A percentile compares a stretch with the other conserved stretches of the same genome.
Conservation (phyloP, 1,139 yeast species). For the Geotrichum citri-aurantii region DNA sequence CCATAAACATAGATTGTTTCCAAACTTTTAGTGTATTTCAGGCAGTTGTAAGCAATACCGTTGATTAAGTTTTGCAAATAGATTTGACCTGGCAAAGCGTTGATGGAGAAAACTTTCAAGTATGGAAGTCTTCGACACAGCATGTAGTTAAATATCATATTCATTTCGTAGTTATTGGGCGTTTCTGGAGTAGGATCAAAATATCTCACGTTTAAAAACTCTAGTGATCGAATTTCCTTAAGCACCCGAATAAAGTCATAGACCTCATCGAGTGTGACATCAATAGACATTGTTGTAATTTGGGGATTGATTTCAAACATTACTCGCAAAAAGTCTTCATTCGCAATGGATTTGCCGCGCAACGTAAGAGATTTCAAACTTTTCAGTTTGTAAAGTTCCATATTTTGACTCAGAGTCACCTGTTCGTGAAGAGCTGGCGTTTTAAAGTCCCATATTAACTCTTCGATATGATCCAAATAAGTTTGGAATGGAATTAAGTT, state of each 20-base stretch:
- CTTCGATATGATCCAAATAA: neutral
- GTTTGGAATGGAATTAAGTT: neutral
- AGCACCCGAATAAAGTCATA: neutral
- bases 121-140: neutral
- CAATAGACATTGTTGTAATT: neutral
- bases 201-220: neutral
- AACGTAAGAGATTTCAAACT: neutral
- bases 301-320: neutral
- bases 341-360: neutral
- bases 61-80: neutral
- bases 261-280: neutral
- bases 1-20: neutral
- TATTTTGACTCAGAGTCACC: neutral
- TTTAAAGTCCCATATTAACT: neutral
- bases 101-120: neutral
- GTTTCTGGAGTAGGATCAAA: neutral
- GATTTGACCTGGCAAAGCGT: neutral
- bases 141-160: neutral
- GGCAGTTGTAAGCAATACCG: neutral
- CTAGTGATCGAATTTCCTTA: neutral
- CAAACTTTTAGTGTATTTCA: neutral
- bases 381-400: neutral
- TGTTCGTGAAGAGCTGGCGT: neutral
- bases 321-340: neutral
- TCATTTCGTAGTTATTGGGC: neutral